Evolutionary conservation across 371 early-diverging fungal species (phyloP), one percentile per base, ranked within the genome.

Genomic region (Conidiobolus incongruus): DNA sequence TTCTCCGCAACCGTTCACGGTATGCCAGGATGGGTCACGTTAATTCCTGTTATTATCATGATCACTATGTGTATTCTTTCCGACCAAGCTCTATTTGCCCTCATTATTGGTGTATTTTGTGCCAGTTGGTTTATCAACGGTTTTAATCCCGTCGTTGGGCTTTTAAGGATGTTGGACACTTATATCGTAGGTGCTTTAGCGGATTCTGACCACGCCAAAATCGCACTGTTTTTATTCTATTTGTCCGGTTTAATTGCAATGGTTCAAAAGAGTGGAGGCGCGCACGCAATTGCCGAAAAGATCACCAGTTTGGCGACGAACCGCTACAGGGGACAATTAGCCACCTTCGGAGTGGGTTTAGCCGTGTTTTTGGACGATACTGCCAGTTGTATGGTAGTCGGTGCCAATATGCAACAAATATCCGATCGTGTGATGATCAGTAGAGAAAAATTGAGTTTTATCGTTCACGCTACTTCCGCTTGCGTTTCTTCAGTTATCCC

Each of bases 391-490:
- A 30, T 46, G 38, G 31, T 46, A 10, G 46, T 46, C 10, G 46
- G 46, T 31, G 38, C 46, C 4, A 46, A 46, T 31, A 46, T 46
- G 46, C 10, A 15, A 13, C 13, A 17, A 21, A 38, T 46, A 17
- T 38, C 46, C 13, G 46, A 46, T 38, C 22, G 22, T 6, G 17
- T 46, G 17, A 20, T 7, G 12, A 21, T 46, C 11, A 28, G 29
- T 21, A 16, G 29, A 2, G 46, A 46, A 31, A 46, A 46, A 30
- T 21, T 46, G 30, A 38, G 38, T 4, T 46, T 38, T 24, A 38
- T 46, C 10, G 46, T 46, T 5, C 46, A 46, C 32, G 46, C 32
- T 12, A 46, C 46, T 31, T 46, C 46, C 20, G 26, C 46, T n/a
- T 26, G 38, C 2, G 17, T 38, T 1, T 17, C 46, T n/a, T 46